phyloP scores from a whole-genome alignment of 2,329 filamentous ascomycete species.

The Bipolaris zeicola region DNA sequence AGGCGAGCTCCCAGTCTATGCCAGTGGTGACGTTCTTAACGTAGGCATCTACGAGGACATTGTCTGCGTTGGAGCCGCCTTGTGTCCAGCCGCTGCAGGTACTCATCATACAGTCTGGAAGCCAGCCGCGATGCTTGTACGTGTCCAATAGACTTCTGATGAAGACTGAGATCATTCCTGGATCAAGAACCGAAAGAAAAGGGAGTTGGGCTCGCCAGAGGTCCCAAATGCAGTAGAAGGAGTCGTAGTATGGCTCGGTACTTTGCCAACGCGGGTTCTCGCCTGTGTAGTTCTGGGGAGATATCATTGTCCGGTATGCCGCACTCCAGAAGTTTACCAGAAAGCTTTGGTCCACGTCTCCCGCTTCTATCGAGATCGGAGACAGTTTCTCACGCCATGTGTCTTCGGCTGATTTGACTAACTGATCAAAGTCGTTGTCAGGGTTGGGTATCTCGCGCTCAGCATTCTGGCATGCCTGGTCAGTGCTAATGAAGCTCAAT shows the following conservation, averaged over 20 bases:
- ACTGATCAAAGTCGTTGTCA: constrained; percentile 64
- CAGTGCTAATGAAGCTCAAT: constrained; percentile 69
- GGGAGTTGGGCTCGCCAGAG: constrained; percentile 61
- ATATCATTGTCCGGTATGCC: constrained; percentile 53
- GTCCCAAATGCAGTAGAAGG: constrained; percentile 66
- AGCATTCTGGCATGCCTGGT: constrained; percentile 70
- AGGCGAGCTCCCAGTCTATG: constrained; percentile 47
- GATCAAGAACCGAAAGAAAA: constrained; percentile 71
- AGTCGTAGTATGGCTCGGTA: constrained; percentile 54
- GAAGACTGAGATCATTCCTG: constrained; percentile 67
- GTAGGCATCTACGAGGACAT: constrained; percentile 71
- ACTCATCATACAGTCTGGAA: constrained; percentile 80
- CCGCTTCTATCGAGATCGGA: constrained; percentile 47
- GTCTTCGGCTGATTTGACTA: constrained; percentile 51
- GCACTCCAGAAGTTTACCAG: constrained; percentile 54
- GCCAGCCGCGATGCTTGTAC: constrained; percentile 72
- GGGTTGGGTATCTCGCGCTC: constrained; percentile 68
- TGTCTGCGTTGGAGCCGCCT: constrained; percentile 76
- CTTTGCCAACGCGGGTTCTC: constrained; percentile 55
- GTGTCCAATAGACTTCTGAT: constrained; percentile 73
- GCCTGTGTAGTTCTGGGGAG: constrained; percentile 55
- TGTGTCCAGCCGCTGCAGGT: constrained; percentile 76
- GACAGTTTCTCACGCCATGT: constrained; percentile 50
- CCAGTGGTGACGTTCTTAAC: constrained; percentile 65
- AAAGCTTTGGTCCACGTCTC: constrained; percentile 44